Conservation (phyloP, 176 grass and related monocot genomes). For the Aegilops speltoides region DNA sequence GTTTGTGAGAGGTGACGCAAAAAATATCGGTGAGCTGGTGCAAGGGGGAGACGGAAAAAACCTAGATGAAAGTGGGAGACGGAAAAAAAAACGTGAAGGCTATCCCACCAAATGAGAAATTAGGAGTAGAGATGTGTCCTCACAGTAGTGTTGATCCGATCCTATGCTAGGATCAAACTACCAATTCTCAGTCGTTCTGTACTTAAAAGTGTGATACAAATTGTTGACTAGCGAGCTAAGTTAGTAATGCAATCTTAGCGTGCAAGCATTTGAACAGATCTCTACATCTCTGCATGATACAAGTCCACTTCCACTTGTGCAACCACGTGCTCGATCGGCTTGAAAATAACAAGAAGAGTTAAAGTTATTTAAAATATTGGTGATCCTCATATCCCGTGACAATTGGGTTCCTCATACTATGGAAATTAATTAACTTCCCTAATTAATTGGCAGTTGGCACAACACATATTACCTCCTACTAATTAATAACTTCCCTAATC, state of each 20-base stretch:
- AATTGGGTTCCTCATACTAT: too few species aligned
- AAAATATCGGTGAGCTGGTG: too few species aligned
- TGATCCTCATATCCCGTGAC: too few species aligned
- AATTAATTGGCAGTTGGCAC: too few species aligned
- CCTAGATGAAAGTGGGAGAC: too few species aligned
- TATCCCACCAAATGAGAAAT: too few species aligned
- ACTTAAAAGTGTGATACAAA: background rate
- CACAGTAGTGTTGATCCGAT: background rate
- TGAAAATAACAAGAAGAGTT: background rate
- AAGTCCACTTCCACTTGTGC: background rate
- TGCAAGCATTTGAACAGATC: constrained; percentile 2
- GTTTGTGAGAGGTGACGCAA: too few species aligned
- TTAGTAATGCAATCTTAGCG: background rate
- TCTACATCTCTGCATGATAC: background rate
- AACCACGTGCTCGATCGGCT: background rate
- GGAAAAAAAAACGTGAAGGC: too few species aligned
- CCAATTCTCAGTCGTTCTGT: background rate
- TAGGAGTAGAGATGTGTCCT: background rate
- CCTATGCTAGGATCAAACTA: background rate
- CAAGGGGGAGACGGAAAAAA: too few species aligned
- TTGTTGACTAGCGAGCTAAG: background rate
- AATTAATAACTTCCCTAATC: too few species aligned
- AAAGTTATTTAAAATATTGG: background rate
- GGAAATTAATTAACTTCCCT: too few species aligned
- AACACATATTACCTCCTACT: too few species aligned